A percentile compares a stretch with the other conserved stretches of the same genome.
These are phyloP conservation scores for Staphylotrichum longicolle DNA, from an alignment of 495 filamentous ascomycete genomes.

Conservation along the genomic window DNA sequence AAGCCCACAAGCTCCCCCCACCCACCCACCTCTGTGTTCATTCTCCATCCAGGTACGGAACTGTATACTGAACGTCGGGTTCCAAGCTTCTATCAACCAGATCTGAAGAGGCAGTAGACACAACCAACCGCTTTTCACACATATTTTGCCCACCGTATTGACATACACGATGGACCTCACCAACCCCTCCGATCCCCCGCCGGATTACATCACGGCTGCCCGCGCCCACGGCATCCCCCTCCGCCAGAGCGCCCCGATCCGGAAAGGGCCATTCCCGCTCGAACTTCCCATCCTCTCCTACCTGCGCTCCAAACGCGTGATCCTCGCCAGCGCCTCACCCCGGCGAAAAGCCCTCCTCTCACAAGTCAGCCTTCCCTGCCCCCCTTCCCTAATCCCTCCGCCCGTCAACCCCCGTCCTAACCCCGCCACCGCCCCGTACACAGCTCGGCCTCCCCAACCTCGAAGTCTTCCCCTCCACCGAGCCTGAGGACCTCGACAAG, in stretches of 20 bases:
- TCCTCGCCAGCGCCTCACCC: constrained; percentile 86
- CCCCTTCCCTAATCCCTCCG: neutral
- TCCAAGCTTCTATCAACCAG: too few relatives aligned
- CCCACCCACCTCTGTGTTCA: neutral
- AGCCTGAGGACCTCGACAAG: constrained; percentile 81
- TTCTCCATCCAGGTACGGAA: neutral
- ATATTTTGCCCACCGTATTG: neutral
- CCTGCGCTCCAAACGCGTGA: constrained; percentile 69
- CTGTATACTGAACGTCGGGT: too few relatives aligned
- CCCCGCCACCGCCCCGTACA: too few relatives aligned
- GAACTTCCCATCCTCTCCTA: constrained; percentile 71
- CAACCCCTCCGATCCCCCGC: constrained; percentile 41
- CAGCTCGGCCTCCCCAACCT: constrained; percentile 71
- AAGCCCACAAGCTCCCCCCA: constrained; percentile 3
- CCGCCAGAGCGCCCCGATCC: constrained; percentile 34
- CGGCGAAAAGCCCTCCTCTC: constrained; percentile 75
- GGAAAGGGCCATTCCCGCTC: constrained; percentile 56
- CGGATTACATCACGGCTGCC: constrained; percentile 45
- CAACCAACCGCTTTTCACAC: neutral
- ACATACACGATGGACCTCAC: constrained; percentile 44
- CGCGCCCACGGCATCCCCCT: constrained; percentile 38
- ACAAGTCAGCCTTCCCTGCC: constrained; percentile 41
- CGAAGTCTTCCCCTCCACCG: constrained; percentile 76
- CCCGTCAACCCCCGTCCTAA: neutral
- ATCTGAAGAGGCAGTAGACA: neutral